phyloP scores from a whole-genome alignment of 2,329 filamentous ascomycete genomes.

The Pestalotiopsis sp. region DNA sequence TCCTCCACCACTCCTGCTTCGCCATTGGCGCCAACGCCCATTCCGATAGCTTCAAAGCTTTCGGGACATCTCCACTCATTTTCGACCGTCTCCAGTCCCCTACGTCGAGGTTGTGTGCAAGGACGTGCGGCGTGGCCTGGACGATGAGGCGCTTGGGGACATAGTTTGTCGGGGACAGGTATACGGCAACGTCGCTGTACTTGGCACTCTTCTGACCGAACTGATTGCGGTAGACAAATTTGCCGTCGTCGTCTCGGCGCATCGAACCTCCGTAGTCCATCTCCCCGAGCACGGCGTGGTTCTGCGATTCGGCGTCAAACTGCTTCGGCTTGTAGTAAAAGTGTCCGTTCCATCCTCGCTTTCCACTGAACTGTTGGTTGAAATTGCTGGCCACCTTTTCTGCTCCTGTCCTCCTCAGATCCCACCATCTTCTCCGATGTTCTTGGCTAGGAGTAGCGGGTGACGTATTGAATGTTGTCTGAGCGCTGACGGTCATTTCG shows the following conservation, averaged over 20 bases:
- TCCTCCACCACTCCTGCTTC: constrained; percentile 15
- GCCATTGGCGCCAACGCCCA: constrained; percentile 20
- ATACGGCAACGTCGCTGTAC: constrained; percentile 26
- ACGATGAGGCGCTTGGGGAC: constrained; percentile 24
- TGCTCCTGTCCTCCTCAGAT: constrained; percentile 12
- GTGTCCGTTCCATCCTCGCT: constrained; percentile 15
- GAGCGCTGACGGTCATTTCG: neutral
- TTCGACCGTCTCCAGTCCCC: constrained; percentile 26
- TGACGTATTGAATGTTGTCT: neutral
- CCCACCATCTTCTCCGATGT: constrained; percentile 13
- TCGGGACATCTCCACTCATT: constrained; percentile 23
- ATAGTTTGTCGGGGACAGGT: constrained; percentile 26
- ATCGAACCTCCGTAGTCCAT: constrained; percentile 16
- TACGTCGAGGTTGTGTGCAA: constrained; percentile 9
- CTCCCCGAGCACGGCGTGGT: constrained; percentile 3
- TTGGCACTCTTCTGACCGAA: constrained; percentile 23
- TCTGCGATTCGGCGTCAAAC: constrained; percentile 12
- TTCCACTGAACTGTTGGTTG: constrained; percentile 17
- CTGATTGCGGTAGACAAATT: constrained; percentile 23
- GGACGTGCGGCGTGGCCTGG: constrained; percentile 22
- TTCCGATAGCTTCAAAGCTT: constrained; percentile 21
- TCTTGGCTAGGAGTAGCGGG: neutral
- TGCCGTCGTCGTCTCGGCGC: constrained; percentile 16
- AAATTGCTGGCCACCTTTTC: constrained; percentile 15
- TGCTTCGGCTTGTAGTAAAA: constrained; percentile 14